These are phyloP conservation scores for Talaromyces atroroseus DNA, from an alignment of 2,329 filamentous ascomycete genomes.

Conservation along the genomic window DNA sequence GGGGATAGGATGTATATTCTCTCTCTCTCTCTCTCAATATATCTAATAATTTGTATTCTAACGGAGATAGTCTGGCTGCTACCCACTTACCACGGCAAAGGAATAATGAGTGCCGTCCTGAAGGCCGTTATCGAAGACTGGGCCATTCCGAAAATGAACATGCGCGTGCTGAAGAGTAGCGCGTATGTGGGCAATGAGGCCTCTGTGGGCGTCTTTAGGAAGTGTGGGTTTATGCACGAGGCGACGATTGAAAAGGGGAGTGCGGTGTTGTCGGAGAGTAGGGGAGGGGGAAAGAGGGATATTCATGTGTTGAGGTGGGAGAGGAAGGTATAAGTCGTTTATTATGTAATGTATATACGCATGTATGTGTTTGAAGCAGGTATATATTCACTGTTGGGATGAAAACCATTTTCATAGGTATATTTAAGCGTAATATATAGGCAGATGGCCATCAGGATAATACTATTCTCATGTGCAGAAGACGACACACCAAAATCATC, in stretches of 20 bases:
- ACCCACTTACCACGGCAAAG: slow-evolving; percentile 23
- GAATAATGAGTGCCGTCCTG: slow-evolving; percentile 25
- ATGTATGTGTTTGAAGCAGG: background rate
- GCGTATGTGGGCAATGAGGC: slow-evolving; percentile 22
- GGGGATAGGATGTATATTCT: slow-evolving; percentile 20
- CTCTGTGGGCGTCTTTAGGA: slow-evolving; percentile 24
- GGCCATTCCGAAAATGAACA: slow-evolving; percentile 26
- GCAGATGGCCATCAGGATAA: background rate
- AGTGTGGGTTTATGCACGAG: slow-evolving; percentile 23
- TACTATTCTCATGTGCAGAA: background rate
- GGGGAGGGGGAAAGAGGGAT: slow-evolving; percentile 19
- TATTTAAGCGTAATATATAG: background rate
- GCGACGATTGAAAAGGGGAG: slow-evolving; percentile 18
- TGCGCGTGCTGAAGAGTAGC: slow-evolving; percentile 16
- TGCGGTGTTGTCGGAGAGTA: slow-evolving; percentile 9
- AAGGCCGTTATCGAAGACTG: slow-evolving; percentile 21
- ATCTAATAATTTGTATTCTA: slow-evolving; percentile 7
- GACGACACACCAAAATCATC: background rate
- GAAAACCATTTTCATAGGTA: background rate
- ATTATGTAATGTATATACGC: background rate
- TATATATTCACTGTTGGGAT: too few species aligned
- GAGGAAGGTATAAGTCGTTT: background rate
- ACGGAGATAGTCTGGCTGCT: slow-evolving; percentile 19
- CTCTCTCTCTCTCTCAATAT: background rate
- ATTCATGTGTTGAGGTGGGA: slow-evolving; percentile 17